Percentiles rank a stretch among this genome's conserved stretches.
Conservation (phyloP, 805 yeast genomes). For the Starmerella roubikii region DNA sequence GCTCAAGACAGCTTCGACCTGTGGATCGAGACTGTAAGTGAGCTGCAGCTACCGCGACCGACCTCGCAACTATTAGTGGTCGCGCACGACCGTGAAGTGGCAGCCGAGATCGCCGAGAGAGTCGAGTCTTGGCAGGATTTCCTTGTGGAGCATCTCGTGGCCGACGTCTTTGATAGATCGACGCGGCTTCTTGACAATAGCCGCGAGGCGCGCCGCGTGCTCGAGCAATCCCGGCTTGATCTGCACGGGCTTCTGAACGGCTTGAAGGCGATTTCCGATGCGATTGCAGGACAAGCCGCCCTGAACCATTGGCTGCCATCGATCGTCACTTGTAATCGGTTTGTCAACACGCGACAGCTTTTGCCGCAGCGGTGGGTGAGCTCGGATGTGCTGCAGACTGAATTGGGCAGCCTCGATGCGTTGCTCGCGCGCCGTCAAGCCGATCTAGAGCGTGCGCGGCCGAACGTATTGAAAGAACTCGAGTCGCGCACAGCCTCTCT, state of each 20-base stretch:
- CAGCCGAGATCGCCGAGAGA: too few relatives aligned
- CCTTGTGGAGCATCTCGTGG: slow-evolving; percentile 32
- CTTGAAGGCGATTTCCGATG: not conserved
- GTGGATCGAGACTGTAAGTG: not conserved
- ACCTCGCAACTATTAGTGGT: too few relatives aligned
- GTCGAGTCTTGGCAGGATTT: slow-evolving; percentile 46
- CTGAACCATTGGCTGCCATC: not conserved
- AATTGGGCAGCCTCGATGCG: slow-evolving; percentile 1
- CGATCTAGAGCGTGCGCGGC: slow-evolving; percentile 14
- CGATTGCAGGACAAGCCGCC: not conserved
- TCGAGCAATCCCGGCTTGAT: slow-evolving; percentile 1
- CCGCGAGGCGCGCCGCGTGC: not conserved
- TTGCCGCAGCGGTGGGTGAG: slow-evolving; percentile 3
- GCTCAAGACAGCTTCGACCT: slow-evolving; percentile 6
- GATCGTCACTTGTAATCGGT: not conserved
- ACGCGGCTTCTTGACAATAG: not conserved
- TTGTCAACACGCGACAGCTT: not conserved
- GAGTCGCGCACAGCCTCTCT: slow-evolving; percentile 2
- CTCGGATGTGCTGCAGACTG: slow-evolving; percentile 1
- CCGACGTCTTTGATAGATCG: slow-evolving; percentile 9
- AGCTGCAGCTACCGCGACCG: too few relatives aligned
- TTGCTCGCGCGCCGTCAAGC: not conserved
- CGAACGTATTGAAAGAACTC: slow-evolving; percentile 29
- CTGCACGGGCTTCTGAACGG: not conserved
- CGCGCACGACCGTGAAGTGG: too few relatives aligned